Evolutionary conservation across 2,329 filamentous ascomycete genomes (phyloP), one percentile per base, ranked within the genome.

Genomic region (Clonostachys byssicola): DNA sequence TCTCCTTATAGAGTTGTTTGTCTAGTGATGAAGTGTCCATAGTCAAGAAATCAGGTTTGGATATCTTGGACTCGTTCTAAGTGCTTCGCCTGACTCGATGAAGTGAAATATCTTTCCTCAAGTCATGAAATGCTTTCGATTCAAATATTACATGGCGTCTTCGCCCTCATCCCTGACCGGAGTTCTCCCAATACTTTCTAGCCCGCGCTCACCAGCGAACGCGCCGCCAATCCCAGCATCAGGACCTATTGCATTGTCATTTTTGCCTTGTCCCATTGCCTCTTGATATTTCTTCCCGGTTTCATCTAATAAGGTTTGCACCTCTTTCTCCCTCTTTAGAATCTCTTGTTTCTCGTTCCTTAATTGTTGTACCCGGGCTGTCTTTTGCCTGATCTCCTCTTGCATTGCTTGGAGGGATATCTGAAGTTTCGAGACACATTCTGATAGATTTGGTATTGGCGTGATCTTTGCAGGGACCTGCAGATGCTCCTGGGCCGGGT

Each of bases 301-400:
- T 62, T 94, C 86, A 60, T 90, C 86, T 45, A 97, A 70, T 47
- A 95, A 70, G 17, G 78, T 76, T 65, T 96, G 92, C 1, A 96
- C 86, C 63, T 94, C 88, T 6, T 74, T 77, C 65, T 96, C 88
- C 49, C 90, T 76, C 51, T 77, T 73, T 5, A 78, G 67, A 40
- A 96, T 77, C 33, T 87, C 80, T 5, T 74, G 70, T 58, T 85
- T 88, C 61, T 95, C 89, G 49, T 73, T 73, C 54, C 81, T 77
- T 43, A 92, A 68, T 42, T 81, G 81, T 54, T 84, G 80, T 60
- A 94, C 81, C 50, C 79, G 75, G 47, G 72, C 73, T 47, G 82
- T 71, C 59, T 86, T 85, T 44, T 72, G 66, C 30, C 76, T 74
- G 48, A 85, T 81, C 46, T 81, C 77, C 17, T 69, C 68, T 57